Conservation (phyloP, 805 yeast genomes). For the Clavispora carvajalis region DNA sequence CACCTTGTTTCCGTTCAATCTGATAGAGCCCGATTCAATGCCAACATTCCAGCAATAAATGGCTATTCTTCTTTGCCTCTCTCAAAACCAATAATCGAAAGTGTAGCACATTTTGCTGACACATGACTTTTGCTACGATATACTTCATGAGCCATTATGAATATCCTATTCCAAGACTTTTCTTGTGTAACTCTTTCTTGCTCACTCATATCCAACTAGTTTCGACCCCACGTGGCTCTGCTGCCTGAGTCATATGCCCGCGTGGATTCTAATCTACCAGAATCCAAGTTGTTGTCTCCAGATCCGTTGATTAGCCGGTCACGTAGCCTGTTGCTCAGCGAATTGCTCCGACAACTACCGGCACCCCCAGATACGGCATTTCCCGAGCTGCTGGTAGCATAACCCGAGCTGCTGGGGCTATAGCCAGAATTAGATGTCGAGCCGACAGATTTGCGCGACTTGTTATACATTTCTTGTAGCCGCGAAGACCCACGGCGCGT, state of each 20-base stretch:
- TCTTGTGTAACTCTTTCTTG: neutral
- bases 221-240: slow-evolving; percentile 24
- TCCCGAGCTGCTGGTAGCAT: neutral
- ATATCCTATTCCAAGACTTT: no score
- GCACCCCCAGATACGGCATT: neutral
- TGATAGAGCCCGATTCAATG: no score
- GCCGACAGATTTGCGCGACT: slow-evolving; percentile 29
- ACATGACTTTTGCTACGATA: no score
- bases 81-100: no score
- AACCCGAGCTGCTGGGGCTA: slow-evolving; percentile 11
- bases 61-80: no score
- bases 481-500: slow-evolving; percentile 30
- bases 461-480: slow-evolving; percentile 36
- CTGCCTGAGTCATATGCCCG: slow-evolving; percentile 4
- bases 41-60: no score
- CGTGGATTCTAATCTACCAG: neutral
- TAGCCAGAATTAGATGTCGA: slow-evolving; percentile 30
- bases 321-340: slow-evolving; percentile 11
- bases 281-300: neutral
- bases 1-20: no score
- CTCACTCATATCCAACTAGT: no score
- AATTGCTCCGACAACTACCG: slow-evolving; percentile 1
- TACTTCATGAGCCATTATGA: no score
- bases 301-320: slow-evolving; percentile 12
- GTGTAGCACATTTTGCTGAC: no score